These are phyloP conservation scores for Zizania palustris DNA, from an alignment of 202 grass and related monocot species.

Conservation along the genomic window DNA sequence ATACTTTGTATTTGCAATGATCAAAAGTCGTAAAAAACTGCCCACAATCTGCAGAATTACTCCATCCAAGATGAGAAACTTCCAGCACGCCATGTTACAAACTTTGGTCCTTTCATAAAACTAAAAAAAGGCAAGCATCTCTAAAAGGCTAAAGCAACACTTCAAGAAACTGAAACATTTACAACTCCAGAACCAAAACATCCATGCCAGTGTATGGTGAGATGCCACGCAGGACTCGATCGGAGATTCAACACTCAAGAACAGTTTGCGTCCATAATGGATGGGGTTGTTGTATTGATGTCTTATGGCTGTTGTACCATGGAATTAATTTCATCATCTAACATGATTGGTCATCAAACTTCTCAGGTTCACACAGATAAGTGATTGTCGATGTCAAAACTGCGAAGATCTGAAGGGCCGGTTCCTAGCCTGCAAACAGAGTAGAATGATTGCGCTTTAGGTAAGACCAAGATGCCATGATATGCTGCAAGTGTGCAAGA, in stretches of 20 bases:
- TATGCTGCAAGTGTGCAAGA: not conserved
- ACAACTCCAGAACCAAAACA: conserved; percentile 35
- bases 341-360: not conserved
- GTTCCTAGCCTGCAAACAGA: conserved; percentile 68
- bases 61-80: not conserved
- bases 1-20: not conserved
- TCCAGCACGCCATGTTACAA: not conserved
- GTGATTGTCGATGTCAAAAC: conserved; percentile 83
- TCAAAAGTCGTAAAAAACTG: not conserved
- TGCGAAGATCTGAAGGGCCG: conserved; percentile 70
- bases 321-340: conserved; percentile 7
- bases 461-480: not conserved
- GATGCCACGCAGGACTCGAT: not conserved
- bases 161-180: conserved; percentile 36
- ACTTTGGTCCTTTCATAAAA: not conserved
- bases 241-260: not conserved
- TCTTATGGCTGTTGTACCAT: not conserved
- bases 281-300: not conserved
- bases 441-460: conserved; percentile 17
- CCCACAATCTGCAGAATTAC: not conserved
- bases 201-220: conserved; percentile 10
- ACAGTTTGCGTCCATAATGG: not conserved
- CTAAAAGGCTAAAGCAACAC: not conserved
- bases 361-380: conserved; percentile 52
- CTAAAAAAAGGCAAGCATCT: not conserved